Base-by-base conservation (phyloP, 305 asterid species). In the Fraxinus velutina region DNA sequence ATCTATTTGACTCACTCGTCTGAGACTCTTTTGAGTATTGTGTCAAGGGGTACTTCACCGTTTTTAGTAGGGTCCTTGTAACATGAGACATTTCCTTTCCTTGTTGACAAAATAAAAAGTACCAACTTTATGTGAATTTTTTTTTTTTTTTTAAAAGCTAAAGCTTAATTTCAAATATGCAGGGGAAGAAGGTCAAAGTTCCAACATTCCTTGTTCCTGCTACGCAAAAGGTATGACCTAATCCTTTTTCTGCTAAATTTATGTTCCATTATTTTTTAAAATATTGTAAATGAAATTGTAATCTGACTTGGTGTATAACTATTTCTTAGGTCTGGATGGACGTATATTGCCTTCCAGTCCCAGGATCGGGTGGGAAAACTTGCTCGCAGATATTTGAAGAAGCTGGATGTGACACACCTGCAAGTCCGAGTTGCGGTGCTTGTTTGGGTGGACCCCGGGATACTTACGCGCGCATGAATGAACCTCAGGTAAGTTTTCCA, bases 131-230 rank as follows among this genome's bases (percentile, higher is more conserved):
- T 2, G 7, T 29, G 37, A 22, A 66, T 0, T 66, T 66, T 10
- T 66, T 24, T 24, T 27, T 9, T 12, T 0, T 27, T 9, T 74
- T 29, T 73, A 9, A 12, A 17, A 27, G 57, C 87, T 85, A 42
- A 77, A 68, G 64, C 79, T 62, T 77, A 22, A 60, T 82, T 79
- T 22, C 62, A 19, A 47, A 68, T 84, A 64, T 78, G 57, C 90
- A 93, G 98, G 98, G 97, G n/a, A 92, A 89, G 85, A 92, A 89
- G 90, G 98, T 95, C 73, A 95, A 93, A 87, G 99, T 93, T 71
- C 99, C 99, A 29, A 95, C 98, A 1, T 91, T 95, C 84, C 92
- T 95, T 29, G 98, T 95, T 80, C 97, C 99, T 55, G 97, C 97
- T 71, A 95, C 97, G 3, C 99, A 92, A 84, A 93, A 95, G 98